A percentile compares a stretch with the other conserved stretches of the same genome.
phyloP scores from a whole-genome alignment of 1,284 basidiomycete species.

The Pseudozyma sp. region DNA sequence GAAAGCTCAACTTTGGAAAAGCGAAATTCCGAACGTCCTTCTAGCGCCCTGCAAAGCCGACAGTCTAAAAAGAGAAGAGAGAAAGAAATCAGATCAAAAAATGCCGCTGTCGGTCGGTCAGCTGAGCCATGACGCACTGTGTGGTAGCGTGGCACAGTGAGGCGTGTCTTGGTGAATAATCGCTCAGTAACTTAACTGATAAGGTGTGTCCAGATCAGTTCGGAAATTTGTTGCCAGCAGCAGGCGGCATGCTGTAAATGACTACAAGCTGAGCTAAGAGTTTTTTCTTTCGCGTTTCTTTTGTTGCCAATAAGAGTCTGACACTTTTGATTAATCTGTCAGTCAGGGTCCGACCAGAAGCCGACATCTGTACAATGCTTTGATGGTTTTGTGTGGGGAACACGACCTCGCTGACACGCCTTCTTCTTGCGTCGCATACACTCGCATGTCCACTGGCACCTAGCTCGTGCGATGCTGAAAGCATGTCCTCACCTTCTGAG shows the following conservation, averaged over 20 bases:
- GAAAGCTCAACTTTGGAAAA: neutral
- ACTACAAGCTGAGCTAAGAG: constrained; percentile 5
- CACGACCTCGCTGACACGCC: neutral
- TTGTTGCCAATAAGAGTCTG: neutral
- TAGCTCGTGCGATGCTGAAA: constrained; percentile 1
- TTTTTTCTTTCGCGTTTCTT: neutral
- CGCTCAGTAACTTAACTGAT: neutral
- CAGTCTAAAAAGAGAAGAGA: constrained; percentile 1
- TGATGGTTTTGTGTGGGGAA: neutral
- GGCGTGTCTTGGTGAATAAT: neutral
- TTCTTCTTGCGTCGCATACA: neutral
- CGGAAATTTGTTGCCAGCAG: neutral
- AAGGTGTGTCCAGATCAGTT: constrained; percentile 8
- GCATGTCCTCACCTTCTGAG: constrained; percentile 20
- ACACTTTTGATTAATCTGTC: neutral
- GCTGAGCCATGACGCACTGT: constrained; percentile 18
- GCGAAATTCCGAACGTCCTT: constrained; percentile 6
- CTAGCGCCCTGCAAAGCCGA: constrained; percentile 26
- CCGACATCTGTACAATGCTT: neutral
- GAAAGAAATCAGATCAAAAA: neutral
- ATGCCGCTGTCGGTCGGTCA: neutral
- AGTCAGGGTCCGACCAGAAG: constrained; percentile 5
- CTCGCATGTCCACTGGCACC: neutral
- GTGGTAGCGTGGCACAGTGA: neutral
- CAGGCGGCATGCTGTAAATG: too few relatives aligned